Evolutionary conservation across 2,329 filamentous ascomycete genomes (phyloP), one percentile per base, ranked within the genome.

Genomic region (Neospermospora avenae): DNA sequence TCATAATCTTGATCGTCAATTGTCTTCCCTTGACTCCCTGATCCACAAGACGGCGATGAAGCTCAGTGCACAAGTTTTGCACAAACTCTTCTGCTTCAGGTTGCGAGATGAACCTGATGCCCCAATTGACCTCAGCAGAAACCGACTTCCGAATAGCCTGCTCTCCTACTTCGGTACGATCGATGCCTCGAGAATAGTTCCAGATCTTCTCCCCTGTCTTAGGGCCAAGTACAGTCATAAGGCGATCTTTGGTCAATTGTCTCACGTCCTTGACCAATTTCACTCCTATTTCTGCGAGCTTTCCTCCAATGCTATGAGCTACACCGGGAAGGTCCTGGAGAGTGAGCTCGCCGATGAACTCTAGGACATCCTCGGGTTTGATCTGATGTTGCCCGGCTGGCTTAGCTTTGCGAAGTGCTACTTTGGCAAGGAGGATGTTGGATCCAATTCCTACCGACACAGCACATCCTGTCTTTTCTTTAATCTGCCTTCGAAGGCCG

Each of bases 81-180:
- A 98, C 82, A 72, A 99, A 99, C 65, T 96, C 91, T 61, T 98
- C 93, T 0, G 92, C 93, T 74, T 99, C 93, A n/a, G 84, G 82
- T 70, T 97, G 91, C 62, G 83, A 96, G 67, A 95, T 85, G 72
- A 99, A 99, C 5, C 95, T 87, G 58, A 99, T 96, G 2, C 96
- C 95, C 95, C 95, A 99, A 69, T 95, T 99, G 63, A 99, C 91
- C 73, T 99, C 95, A 0, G 93, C 93, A 1, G 95, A 98, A 0
- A 99, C 91, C 0, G 93, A 98, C 72, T 98, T 99, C 57, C 95
- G 86, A 16, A 91, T 80, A 0, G 88, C 84, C 70, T 96, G 89
- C 59, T 93, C 89, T 34, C 93, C 93, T 5, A 98, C 91, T 73
- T 96, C 91, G 1, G 85, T 81, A 53, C 81, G 83, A 74, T 99